Percentiles rank a stretch among this genome's conserved stretches.
Evolutionary conservation across 2,329 filamentous ascomycete genomes (phyloP).

Genomic region (Paracorniculantispora psalliotae): DNA sequence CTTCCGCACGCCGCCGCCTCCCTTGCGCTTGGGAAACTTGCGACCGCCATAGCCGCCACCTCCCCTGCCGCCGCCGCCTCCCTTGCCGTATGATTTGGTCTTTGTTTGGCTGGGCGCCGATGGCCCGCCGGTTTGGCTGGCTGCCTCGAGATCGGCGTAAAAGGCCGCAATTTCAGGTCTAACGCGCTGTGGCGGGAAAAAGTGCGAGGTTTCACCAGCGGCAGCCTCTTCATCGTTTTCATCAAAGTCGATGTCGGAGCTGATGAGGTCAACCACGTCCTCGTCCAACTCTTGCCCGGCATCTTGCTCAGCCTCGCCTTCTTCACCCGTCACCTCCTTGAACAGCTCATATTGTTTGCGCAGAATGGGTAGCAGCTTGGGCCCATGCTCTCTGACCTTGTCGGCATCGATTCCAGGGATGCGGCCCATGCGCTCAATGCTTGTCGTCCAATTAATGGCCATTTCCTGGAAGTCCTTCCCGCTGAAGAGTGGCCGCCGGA

Average conservation of each 20-base stretch:
- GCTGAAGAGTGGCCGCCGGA: slow-evolving; percentile 60
- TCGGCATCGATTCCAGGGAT: slow-evolving; percentile 60
- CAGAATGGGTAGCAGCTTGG: slow-evolving; percentile 56
- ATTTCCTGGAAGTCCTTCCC: slow-evolving; percentile 67
- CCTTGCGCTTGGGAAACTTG: slow-evolving; percentile 25
- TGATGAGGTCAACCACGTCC: slow-evolving; percentile 53
- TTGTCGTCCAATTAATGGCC: slow-evolving; percentile 63
- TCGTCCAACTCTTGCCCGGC: slow-evolving; percentile 21
- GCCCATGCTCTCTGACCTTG: slow-evolving; percentile 58
- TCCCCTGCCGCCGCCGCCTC: slow-evolving; percentile 17
- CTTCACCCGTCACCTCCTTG: slow-evolving; percentile 43
- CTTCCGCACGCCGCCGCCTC: slow-evolving; percentile 17
- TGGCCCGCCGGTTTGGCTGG: slow-evolving; percentile 21
- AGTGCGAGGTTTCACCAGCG: slow-evolving; percentile 37
- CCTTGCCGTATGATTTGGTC: slow-evolving; percentile 21
- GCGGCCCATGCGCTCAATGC: slow-evolving; percentile 53
- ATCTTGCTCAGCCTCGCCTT: slow-evolving; percentile 14
- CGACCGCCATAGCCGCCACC: slow-evolving; percentile 8
- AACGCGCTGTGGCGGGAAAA: slow-evolving; percentile 32
- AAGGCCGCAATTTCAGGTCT: slow-evolving; percentile 30
- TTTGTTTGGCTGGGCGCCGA: slow-evolving; percentile 19
- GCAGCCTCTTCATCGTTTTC: slow-evolving; percentile 30
- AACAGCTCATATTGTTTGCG: slow-evolving; percentile 43
- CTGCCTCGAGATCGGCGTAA: slow-evolving; percentile 26
- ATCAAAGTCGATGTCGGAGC: slow-evolving; percentile 36